A percentile compares a stretch with the other conserved stretches of the same genome.
Conservation (phyloP, 2,329 filamentous ascomycete genomes). For the Cladophialophora carrionii region DNA sequence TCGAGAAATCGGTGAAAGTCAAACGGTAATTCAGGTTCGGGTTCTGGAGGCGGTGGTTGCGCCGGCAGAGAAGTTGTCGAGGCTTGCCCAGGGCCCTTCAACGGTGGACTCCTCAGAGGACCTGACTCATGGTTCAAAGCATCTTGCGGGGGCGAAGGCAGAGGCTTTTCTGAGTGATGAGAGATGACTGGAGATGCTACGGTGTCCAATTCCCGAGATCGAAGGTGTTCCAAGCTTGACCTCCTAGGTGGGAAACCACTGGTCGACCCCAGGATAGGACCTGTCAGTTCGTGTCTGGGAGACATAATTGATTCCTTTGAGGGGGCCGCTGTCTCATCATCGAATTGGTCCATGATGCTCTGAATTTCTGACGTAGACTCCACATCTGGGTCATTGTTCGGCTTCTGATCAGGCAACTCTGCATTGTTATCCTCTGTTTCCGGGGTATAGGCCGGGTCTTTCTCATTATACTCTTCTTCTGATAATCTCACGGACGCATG, state of each 20-base stretch:
- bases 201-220: slow-evolving; percentile 45
- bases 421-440: slow-evolving; percentile 57
- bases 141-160: slow-evolving; percentile 38
- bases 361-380: slow-evolving; percentile 85
- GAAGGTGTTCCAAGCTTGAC: slow-evolving; percentile 79
- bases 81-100: slow-evolving; percentile 33
- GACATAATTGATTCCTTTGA: slow-evolving; percentile 88
- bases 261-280: slow-evolving; percentile 70
- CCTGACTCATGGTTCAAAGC: slow-evolving; percentile 39
- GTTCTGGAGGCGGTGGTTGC: slow-evolving; percentile 66
- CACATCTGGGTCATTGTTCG: slow-evolving; percentile 54
- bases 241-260: slow-evolving; percentile 76
- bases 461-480: slow-evolving; percentile 35
- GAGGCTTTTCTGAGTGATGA: slow-evolving; percentile 32
- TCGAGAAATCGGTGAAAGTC: slow-evolving; percentile 98
- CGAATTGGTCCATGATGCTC: slow-evolving; percentile 96
- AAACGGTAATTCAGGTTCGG: slow-evolving; percentile 84
- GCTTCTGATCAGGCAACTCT: slow-evolving; percentile 51
- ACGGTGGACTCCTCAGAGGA: slow-evolving; percentile 38
- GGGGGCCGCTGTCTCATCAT: slow-evolving; percentile 70
- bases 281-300: slow-evolving; percentile 79
- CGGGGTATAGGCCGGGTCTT: slow-evolving; percentile 30
- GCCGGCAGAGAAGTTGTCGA: slow-evolving; percentile 21
- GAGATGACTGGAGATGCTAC: slow-evolving; percentile 36
- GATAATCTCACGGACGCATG: slow-evolving; percentile 41